These are phyloP conservation scores for Petrea volubilis DNA, from an alignment of 257 asterid species.

Conservation along the genomic window DNA sequence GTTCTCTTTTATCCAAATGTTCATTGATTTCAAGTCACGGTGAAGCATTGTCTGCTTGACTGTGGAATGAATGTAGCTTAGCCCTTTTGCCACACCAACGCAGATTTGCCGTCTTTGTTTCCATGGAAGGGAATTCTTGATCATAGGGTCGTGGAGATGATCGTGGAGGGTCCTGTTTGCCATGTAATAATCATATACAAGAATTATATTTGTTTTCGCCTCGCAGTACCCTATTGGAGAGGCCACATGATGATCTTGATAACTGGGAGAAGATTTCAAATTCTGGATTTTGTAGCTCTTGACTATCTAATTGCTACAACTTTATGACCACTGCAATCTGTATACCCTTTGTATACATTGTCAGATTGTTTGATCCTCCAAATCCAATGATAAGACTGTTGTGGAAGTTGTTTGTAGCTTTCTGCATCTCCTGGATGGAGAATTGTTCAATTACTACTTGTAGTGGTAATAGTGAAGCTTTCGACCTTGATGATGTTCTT, in stretches of 20 bases:
- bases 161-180: conserved; percentile 60
- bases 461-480: conserved; percentile 24
- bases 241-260: conserved; percentile 44
- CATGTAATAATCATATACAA: conserved; percentile 52
- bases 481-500: conserved; percentile 48
- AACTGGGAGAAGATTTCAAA: conserved; percentile 22
- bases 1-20: conserved; percentile 59
- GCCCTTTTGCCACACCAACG: conserved; percentile 58
- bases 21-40: conserved; percentile 48
- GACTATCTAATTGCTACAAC: conserved; percentile 55
- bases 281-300: conserved; percentile 38
- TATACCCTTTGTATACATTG: conserved; percentile 43
- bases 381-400: conserved; percentile 50
- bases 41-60: conserved; percentile 56
- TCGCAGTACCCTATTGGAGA: conserved; percentile 53
- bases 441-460: conserved; percentile 39
- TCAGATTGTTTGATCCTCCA: conserved; percentile 54
- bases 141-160: conserved; percentile 53
- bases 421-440: conserved; percentile 47
- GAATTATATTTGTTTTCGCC: conserved; percentile 45
- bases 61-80: conserved; percentile 44
- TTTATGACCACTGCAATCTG: conserved; percentile 39
- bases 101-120: conserved; percentile 65
- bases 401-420: conserved; percentile 58
- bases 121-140: conserved; percentile 64